Base-by-base conservation (phyloP, 768 basidiomycete species). In the Dentipellis sp. region DNA sequence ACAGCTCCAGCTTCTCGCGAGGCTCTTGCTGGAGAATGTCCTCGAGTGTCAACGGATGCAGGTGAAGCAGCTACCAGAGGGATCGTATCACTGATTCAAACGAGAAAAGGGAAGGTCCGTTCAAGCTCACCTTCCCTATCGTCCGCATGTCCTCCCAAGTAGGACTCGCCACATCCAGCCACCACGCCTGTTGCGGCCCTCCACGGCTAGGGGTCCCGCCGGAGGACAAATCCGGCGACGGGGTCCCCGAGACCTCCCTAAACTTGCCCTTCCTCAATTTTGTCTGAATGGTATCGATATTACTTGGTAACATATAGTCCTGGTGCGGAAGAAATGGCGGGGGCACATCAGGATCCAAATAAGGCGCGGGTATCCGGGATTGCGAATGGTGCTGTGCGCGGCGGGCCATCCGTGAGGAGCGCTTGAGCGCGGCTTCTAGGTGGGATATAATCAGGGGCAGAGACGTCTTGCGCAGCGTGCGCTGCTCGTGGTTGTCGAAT, bases 1-100 rank as follows among this genome's bases (percentile, higher is more conserved):
- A 95, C 17, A 84, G 72, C 65, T 97, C 94, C 16, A 95, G 70
- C 69, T 97, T 97, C 69, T 97, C 94, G 39, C 92, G 79, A 14
- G 91, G 86, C 58, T 97, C 94, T 70, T 89, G 86, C 58, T 91
- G 89, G 8, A 97, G 70, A 47, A 95, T 91, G 69, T 97, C 94
- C 69, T 97, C 94, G 11, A 97, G 75, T 0, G 94, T 95, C 48
- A 97, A 72, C 0, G 94, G 94, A 68, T 97, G 94, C 0, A 97
- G 77, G 59, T 91, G 89, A 22, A 95, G 73, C 16, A 90, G 71
- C 91, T 94, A 23, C 22, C 19, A 39, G 37, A 61, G 50, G 29
- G 49, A 21, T 38, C 35, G 8, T 22, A 34, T 12, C 21, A 39
- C 29, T 19, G 17, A 14, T 6, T 37, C 10, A 3, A 35, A 8